These are phyloP conservation scores for Sordariomycetes sp. DNA, from an alignment of 2,329 filamentous ascomycete species.

Conservation along the genomic window DNA sequence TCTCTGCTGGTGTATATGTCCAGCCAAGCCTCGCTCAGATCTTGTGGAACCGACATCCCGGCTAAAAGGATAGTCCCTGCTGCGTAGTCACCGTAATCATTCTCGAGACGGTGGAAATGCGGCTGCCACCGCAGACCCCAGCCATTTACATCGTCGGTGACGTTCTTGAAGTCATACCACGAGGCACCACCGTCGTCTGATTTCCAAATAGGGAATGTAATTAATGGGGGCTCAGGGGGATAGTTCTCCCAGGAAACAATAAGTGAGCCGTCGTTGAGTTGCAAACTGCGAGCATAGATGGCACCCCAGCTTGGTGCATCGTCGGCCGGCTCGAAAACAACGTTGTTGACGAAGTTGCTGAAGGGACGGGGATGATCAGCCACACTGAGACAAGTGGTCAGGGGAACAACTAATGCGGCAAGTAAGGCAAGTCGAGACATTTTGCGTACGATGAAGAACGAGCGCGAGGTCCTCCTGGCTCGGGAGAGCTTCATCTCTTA, in stretches of 20 bases:
- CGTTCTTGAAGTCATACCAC: slow-evolving; percentile 52
- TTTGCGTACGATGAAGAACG: too few species aligned
- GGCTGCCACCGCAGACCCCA: slow-evolving; percentile 63
- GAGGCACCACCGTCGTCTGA: slow-evolving; percentile 41
- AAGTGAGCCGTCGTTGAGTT: slow-evolving; percentile 31
- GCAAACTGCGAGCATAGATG: slow-evolving; percentile 30
- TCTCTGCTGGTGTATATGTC: slow-evolving; percentile 58
- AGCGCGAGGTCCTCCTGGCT: too few species aligned
- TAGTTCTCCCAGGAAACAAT: slow-evolving; percentile 45
- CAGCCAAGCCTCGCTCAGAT: slow-evolving; percentile 54
- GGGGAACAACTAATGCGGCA: too few species aligned
- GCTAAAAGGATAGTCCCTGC: slow-evolving; percentile 54
- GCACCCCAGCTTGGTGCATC: slow-evolving; percentile 8
- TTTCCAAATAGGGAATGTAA: slow-evolving; percentile 42
- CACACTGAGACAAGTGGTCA: too few species aligned
- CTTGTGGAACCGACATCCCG: slow-evolving; percentile 44
- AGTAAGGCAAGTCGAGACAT: too few species aligned
- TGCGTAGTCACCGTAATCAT: slow-evolving; percentile 36
- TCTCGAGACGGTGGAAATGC: slow-evolving; percentile 52
- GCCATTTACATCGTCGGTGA: slow-evolving; percentile 51
- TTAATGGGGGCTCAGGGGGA: slow-evolving; percentile 39
- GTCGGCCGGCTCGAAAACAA: background rate
- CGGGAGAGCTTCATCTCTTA: too few species aligned
- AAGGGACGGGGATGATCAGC: too few species aligned
- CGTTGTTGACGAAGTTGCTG: background rate